A percentile compares a stretch with the other conserved stretches of the same genome.
These are phyloP conservation scores for Protomyces lactucae-debilis DNA, from an alignment of 1,139 yeast genomes.

Conservation along the genomic window DNA sequence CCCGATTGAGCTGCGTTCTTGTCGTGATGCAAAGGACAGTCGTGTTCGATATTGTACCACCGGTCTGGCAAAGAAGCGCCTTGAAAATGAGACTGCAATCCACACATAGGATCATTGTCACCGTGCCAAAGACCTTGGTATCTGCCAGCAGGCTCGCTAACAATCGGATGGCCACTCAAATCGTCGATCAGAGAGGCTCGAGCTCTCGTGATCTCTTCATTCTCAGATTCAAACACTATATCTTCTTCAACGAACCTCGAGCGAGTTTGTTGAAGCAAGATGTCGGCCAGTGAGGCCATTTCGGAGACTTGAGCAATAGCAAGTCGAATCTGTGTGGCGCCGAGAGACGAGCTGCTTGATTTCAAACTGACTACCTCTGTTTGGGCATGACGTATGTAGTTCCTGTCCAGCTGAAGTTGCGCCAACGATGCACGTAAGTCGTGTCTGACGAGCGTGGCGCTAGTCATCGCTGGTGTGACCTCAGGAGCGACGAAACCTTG, in stretches of 20 bases:
- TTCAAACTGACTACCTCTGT: neutral
- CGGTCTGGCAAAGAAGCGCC: too few relatives aligned
- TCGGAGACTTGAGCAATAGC: neutral
- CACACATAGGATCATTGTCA: neutral
- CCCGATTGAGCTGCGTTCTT: neutral
- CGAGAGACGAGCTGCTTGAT: neutral
- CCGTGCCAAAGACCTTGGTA: neutral
- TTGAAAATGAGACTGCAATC: too few relatives aligned
- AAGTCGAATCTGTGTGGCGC: neutral
- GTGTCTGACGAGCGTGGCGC: too few relatives aligned
- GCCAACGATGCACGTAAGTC: neutral
- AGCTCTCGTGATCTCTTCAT: neutral
- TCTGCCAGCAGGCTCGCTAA: neutral
- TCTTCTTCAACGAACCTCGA: neutral
- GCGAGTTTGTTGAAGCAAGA: neutral
- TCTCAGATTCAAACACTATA: neutral
- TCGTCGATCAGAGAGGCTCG: neutral
- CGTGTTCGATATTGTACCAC: neutral
- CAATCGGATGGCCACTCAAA: neutral
- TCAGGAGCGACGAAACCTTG: too few relatives aligned
- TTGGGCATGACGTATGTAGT: neutral
- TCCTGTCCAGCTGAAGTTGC: neutral
- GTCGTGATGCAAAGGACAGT: neutral
- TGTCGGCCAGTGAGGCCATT: neutral
- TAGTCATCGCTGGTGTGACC: too few relatives aligned